phyloP scores from a whole-genome alignment of 352 stramenopile genomes.

The Globisporangium spiculum region DNA sequence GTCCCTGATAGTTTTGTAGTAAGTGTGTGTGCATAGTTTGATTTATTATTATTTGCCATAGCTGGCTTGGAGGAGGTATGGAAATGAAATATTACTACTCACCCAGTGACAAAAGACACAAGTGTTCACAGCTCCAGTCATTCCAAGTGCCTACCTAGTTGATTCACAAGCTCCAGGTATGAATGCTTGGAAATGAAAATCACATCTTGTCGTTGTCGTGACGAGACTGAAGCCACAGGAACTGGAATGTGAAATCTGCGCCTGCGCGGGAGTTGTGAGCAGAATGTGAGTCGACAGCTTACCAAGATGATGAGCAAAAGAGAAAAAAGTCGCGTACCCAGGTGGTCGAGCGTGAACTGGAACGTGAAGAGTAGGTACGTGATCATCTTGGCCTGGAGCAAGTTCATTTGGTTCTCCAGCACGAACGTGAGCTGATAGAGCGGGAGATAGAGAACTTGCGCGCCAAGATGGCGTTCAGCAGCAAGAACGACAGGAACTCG shows the following conservation, averaged over 20 bases:
- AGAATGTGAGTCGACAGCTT: background rate
- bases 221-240: conserved; percentile 2
- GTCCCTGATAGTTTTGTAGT: background rate
- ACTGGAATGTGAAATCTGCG: conserved; percentile 11
- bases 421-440: conserved; percentile 58
- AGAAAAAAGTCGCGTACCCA: background rate
- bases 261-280: background rate
- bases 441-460: conserved; percentile 13
- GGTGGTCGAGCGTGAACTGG: conserved; percentile 13
- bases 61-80: background rate
- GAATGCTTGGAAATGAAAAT: too few relatives aligned
- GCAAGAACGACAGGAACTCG: conserved; percentile 16
- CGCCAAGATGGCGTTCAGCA: conserved; percentile 3
- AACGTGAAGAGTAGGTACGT: conserved; percentile 24
- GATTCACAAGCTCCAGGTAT: background rate
- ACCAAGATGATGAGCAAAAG: background rate
- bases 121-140: background rate
- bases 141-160: background rate
- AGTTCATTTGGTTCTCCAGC: conserved; percentile 29
- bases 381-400: conserved; percentile 40
- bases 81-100: background rate
- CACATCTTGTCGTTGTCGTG: background rate
- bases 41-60: background rate
- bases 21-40: conserved; percentile 2
- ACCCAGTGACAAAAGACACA: background rate